Evolutionary conservation across 2,329 filamentous ascomycete species (phyloP), one percentile per base, ranked within the genome.

Genomic region (Fusarium domesticum): DNA sequence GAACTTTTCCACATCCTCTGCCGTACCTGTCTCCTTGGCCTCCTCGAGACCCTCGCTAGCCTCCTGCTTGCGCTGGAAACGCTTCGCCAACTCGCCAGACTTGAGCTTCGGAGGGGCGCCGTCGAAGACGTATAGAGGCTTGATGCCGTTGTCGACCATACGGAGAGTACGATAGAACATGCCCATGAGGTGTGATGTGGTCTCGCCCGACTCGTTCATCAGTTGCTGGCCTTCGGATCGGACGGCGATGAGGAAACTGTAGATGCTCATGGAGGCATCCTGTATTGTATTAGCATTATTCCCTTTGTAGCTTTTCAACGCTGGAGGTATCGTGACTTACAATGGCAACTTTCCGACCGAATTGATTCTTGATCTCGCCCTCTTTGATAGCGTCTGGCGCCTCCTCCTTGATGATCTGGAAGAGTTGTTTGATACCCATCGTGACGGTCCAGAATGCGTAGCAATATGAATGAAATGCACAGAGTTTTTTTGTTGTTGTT

Each of bases 101-200:
- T 98, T 98, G 65, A 98, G 84, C 68, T 96, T 97, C 1, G 93
- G 93, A 15, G 93, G 93, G 8, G 91, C 90, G 46, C 93, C 93
- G 60, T 98, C 93, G 66, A 98, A 98, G 45, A 98, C 92, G 68
- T 96, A 98, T 56, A 98, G 80, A 2, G 93, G 93, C 67, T 98
- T 98, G 74, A 98, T 97, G 45, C 93, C 93, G 61, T 96, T 97
- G 71, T 98, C 93, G 62, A 97, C 89, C 73, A 98, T 97, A 59
- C 93, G 90, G 6, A 98, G 78, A 3, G 93, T 98, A 59, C 93
- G 91, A 76, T 98, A 98, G 75, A 98, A 98, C 84, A 98, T 92
- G 63, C 93, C 93, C 91, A 98, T 97, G 14, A 98, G 75, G 67
- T 98, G 93, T 15, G 93, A 98, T 1, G 93, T 98, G 2, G 93